Evolutionary conservation across 805 yeast species (phyloP), one percentile per base, ranked within the genome.

Genomic region (Suhomyces tanzawaensis): DNA sequence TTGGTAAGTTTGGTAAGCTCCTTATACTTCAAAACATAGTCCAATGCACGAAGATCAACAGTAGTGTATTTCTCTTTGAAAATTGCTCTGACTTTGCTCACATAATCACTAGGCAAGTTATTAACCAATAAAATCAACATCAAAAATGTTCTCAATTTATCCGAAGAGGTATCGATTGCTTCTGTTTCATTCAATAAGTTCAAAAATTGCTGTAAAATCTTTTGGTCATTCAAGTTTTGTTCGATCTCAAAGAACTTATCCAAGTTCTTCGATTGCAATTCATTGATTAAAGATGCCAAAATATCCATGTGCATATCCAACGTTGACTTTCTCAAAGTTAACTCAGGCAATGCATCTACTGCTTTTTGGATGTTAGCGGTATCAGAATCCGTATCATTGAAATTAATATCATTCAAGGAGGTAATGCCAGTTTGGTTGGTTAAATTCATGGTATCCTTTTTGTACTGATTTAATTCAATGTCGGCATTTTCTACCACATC

Each of bases 401-500:
- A 83, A 55, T 85, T 85, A 30, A 90, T 72, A 45, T 89, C 96
- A 47, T 77, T 79, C 31, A 90, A 64, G 17, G 87, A 81, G 7
- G 82, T 71, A 2, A 81, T 77, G 27, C 85, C 86, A 1, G 95
- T 83, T 46, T 76, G 80, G 34, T 76, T 75, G 1, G 97, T 88
- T 36, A 95, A 72, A 42, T 85, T 95, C 44, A 82, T 83, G 2
- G 97, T 96, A 51, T 88, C 96, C 40, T 77, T 76, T 48, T 90
- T 91, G 64, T 93, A 93, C 38, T 74, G 71, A 42, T 82, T 79
- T 43, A 90, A 71, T 42, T 88, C 97, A 19, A 73, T 64, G 55
- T 93, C 98, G 15, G 95, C 95, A 61, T 87, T 87, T 60, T 93
- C 99, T 23, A 95, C 99, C n/a, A 95, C 98, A 57, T 91, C 97